These are phyloP conservation scores for Lipomyces sp. DNA, from an alignment of 805 yeast species.

Conservation along the genomic window DNA sequence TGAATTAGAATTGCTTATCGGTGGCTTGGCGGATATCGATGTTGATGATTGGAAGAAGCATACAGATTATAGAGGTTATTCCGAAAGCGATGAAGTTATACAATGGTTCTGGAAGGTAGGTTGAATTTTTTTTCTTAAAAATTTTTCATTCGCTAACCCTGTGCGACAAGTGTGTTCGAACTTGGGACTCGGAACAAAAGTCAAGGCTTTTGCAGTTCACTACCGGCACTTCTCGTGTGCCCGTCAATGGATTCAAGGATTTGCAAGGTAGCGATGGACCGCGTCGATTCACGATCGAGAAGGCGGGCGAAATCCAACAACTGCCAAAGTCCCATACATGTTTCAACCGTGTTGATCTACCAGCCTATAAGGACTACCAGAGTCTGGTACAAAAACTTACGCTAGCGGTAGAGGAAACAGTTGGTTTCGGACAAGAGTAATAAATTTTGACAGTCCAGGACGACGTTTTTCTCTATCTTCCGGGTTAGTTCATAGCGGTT, in stretches of 20 bases:
- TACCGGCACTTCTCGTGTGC: constrained; percentile 98
- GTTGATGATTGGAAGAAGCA: constrained; percentile 99
- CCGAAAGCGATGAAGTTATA: constrained; percentile 92
- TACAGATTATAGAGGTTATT: constrained; percentile 97
- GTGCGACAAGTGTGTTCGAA: constrained; percentile 65
- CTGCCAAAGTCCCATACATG: constrained; percentile 97
- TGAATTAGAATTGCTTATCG: constrained; percentile 93
- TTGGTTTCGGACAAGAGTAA: constrained; percentile 97
- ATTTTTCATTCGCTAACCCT: background rate
- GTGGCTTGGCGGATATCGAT: constrained; percentile 98
- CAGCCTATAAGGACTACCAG: constrained; percentile 86
- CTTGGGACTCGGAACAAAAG: constrained; percentile 96
- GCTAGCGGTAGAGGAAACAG: constrained; percentile 97
- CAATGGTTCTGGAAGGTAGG: constrained; percentile 95
- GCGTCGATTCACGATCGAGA: constrained; percentile 96
- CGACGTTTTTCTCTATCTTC: background rate
- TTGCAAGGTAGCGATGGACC: constrained; percentile 99
- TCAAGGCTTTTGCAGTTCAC: constrained; percentile 95
- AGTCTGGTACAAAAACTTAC: constrained; percentile 86
- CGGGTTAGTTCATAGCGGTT: background rate
- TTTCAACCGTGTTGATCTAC: constrained; percentile 97
- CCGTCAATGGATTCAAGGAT: constrained; percentile 98
- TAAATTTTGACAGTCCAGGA: background rate
- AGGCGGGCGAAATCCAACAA: constrained; percentile 92
- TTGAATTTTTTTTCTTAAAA: background rate